phyloP scores from a whole-genome alignment of 495 filamentous ascomycete species.

The Lophium mytilinum region DNA sequence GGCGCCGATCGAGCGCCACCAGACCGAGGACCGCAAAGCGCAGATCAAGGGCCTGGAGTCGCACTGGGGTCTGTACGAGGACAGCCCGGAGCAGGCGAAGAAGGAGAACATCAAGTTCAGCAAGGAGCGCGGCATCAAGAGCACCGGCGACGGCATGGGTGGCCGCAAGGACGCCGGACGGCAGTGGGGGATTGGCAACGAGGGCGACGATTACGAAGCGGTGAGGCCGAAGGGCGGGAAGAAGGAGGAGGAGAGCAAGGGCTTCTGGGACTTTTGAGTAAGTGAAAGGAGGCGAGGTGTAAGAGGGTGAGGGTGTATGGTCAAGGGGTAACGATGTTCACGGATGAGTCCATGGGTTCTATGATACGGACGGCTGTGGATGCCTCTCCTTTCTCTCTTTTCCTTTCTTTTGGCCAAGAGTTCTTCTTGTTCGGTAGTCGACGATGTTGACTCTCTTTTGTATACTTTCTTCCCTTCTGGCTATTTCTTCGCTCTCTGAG shows the following conservation, averaged over 20 bases:
- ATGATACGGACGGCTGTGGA: not conserved
- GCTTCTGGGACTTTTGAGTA: constrained; percentile 48
- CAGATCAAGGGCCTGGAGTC: constrained; percentile 16
- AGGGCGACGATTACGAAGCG: constrained; percentile 40
- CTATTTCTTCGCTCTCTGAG: too few relatives aligned
- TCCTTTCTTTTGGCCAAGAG: too few relatives aligned
- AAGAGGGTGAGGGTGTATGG: not conserved
- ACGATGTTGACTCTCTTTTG: too few relatives aligned
- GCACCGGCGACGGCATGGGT: constrained; percentile 67
- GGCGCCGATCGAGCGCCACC: not conserved
- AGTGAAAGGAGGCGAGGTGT: not conserved
- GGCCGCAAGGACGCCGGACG: constrained; percentile 53
- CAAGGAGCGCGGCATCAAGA: constrained; percentile 39
- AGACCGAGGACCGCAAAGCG: constrained; percentile 16
- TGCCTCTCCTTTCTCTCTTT: too few relatives aligned
- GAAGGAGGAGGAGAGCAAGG: constrained; percentile 31
- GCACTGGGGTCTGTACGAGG: constrained; percentile 44
- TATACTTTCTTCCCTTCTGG: too few relatives aligned
- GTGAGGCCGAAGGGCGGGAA: constrained; percentile 29
- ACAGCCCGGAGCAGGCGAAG: constrained; percentile 43
- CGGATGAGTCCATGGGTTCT: not conserved
- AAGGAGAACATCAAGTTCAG: constrained; percentile 30
- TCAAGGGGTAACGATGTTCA: not conserved
- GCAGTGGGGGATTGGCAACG: constrained; percentile 54
- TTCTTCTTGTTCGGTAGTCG: too few relatives aligned